Evolutionary conservation across 441 rosid genomes (phyloP), one percentile per base, ranked within the genome.

Genomic region (Gossypium lobatum): DNA sequence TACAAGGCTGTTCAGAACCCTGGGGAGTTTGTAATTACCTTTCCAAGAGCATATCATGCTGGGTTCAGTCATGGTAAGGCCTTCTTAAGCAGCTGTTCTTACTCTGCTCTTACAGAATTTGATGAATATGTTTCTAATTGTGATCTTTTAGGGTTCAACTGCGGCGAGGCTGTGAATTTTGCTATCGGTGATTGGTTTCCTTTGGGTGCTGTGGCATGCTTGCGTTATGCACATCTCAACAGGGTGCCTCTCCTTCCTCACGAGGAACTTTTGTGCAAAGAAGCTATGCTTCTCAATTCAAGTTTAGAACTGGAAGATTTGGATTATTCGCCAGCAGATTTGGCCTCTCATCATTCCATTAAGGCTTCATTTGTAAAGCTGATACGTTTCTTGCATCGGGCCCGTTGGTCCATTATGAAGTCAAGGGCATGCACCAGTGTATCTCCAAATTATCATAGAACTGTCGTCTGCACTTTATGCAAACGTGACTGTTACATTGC

Each of bases 111-210:
- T 21, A 70, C 79, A 53, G 68, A 25, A 6, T 34, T 37, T 17
- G 2, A 7, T 64, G 72, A 16, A 26, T n/a, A 59, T 26, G 60
- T 58, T 64, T 16, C 66, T 70, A 52, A 70, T 55, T 73, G 31
- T 65, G 28, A 63, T 73, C 17, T n/a, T 82, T 61, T 67, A 96
- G 99, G 99, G 62, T 96, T 96, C 79, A 96, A 96, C 80, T 96
- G 98, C 75, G 98, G 99, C 1, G 99, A 96, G 88, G 99, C 99
- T 70, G 99, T 96, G 80, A 96, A 96, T 81, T 96, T 96, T 81
- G 98, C 98, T 25, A 88, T 86, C 78, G 89, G 93, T 70, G 97
- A 96, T 79, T 96, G 99, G 99, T 96, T 96, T 84, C 91, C 92
- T 72, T 79, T 91, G 70, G 98, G 99, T 72, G 94, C 98, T 65